A percentile compares a stretch with the other conserved stretches of the same genome.
Evolutionary conservation across 139 green algal genomes (phyloP).

Genomic region (Auxenochlorella pyrenoidosa): DNA sequence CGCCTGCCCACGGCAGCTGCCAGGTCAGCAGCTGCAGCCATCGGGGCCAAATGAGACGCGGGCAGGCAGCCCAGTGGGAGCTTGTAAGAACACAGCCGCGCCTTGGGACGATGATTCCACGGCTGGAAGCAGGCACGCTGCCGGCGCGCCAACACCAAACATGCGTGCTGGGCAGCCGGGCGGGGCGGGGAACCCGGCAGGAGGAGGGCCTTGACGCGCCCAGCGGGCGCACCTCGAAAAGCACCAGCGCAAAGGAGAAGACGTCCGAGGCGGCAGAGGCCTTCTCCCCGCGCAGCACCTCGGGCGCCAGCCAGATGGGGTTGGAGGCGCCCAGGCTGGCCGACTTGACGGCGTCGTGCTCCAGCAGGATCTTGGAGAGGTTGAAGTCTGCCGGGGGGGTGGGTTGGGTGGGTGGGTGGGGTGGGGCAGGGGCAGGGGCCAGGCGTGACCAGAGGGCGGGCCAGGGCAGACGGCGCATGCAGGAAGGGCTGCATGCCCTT

Average conservation of each 20-base stretch:
- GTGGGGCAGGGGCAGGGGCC: neutral
- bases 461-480: too few relatives aligned
- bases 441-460: neutral
- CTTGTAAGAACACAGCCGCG: too few relatives aligned
- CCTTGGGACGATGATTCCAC: too few relatives aligned
- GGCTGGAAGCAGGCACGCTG: neutral
- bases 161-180: too few relatives aligned
- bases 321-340: conserved; percentile 45
- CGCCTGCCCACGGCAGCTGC: neutral
- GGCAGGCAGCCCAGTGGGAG: too few relatives aligned
- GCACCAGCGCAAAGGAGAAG: neutral
- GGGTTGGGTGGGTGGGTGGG: neutral
- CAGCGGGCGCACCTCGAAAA: neutral
- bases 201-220: too few relatives aligned
- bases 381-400: neutral
- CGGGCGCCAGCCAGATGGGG: conserved; percentile 54
- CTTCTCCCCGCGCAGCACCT: conserved; percentile 44
- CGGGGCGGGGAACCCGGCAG: too few relatives aligned
- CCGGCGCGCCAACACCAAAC: neutral
- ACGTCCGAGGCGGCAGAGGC: conserved; percentile 35
- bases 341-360: conserved; percentile 17
- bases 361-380: conserved; percentile 43
- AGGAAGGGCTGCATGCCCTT: neutral
- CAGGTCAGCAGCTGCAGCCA: neutral
- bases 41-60: too few relatives aligned